phyloP scores from a whole-genome alignment of 2,329 filamentous ascomycete genomes.

The Hirsutella thompsonii region DNA sequence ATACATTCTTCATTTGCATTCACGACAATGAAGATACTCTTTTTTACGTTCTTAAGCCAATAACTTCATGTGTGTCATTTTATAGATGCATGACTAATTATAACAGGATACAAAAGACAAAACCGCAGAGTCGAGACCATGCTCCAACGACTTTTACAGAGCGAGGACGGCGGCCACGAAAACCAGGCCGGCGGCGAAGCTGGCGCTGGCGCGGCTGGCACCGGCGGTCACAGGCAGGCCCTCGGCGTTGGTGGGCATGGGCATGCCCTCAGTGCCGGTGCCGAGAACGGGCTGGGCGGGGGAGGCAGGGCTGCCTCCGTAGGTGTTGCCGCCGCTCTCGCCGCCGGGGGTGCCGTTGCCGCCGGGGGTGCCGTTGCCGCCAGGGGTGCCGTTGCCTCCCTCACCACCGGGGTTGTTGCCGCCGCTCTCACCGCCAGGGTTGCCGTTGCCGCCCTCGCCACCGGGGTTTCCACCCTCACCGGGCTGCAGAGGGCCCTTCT shows the following conservation, averaged over 20 bases:
- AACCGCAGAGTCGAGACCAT: not conserved
- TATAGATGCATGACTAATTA: not conserved
- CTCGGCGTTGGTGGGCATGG: constrained; percentile 20
- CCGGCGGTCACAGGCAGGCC: constrained; percentile 24
- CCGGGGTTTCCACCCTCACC: constrained; percentile 3
- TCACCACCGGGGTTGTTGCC: not conserved
- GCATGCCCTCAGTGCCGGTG: constrained; percentile 20
- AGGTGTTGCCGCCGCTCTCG: constrained; percentile 15
- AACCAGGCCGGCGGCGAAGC: constrained; percentile 32
- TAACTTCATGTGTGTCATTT: too few relatives aligned
- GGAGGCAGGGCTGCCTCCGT: constrained; percentile 11
- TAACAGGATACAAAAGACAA: not conserved
- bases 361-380: too few relatives aligned
- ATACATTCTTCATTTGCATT: too few relatives aligned
- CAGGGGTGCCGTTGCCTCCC: too few relatives aligned
- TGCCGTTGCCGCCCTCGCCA: not conserved
- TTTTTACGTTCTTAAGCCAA: too few relatives aligned
- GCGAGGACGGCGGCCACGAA: constrained; percentile 30
- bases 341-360: too few relatives aligned
- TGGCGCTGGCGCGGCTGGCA: constrained; percentile 25
- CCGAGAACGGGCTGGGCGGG: constrained; percentile 8
- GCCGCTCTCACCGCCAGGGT: not conserved
- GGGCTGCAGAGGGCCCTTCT: constrained; percentile 3
- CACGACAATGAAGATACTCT: too few relatives aligned
- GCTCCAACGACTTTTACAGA: constrained; percentile 25